Base-by-base conservation (phyloP, 768 basidiomycete species). In the Russula sp. region DNA sequence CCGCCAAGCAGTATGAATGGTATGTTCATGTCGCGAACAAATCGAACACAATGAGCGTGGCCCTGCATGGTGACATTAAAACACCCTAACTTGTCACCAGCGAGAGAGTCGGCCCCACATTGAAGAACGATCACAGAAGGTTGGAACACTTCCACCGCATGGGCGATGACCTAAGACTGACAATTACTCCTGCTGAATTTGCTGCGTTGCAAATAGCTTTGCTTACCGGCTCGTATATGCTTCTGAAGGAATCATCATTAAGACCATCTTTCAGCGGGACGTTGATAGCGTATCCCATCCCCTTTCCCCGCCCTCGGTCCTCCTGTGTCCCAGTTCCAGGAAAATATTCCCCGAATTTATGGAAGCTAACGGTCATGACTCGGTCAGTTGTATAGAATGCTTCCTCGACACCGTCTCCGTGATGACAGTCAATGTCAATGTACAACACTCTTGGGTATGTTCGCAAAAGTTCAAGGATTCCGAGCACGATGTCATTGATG, bases 341-440 rank as follows among this genome's bases (percentile, higher is more conserved):
- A 74, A 94, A 96, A 72, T 88, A 94, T 71, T 97, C 94, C 20
- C 97, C 96, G 70, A 91, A 98, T 75, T 98, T 96, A 78, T 98
- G 97, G 73, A 99, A 96, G 54, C 90, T 92, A 71, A 88, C 90
- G 2, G 96, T 98, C 90, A 98, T 94, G 70, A 98, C 97, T 57
- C 97, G 82, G 74, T 98, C 92, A 4, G 93, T 96, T 40, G 92
- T 95, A 74, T 97, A 98, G 79, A 98, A 98, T 3, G 96, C 97
- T 73, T 98, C 97, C 71, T 99, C 97, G 38, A 98, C 97, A 16
- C 96, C 96, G 73, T 98, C 97, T 20, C 97, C 96, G 74, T 99
- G 97, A 73, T 98, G 97, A 57, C 94, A 94, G 75, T 98, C 97
- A 64, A 98, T 94, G 76, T 99, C 96, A 75, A 99, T 89, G 73